phyloP scores from a whole-genome alignment of 257 asterid genomes.

The Misopates orontium region DNA sequence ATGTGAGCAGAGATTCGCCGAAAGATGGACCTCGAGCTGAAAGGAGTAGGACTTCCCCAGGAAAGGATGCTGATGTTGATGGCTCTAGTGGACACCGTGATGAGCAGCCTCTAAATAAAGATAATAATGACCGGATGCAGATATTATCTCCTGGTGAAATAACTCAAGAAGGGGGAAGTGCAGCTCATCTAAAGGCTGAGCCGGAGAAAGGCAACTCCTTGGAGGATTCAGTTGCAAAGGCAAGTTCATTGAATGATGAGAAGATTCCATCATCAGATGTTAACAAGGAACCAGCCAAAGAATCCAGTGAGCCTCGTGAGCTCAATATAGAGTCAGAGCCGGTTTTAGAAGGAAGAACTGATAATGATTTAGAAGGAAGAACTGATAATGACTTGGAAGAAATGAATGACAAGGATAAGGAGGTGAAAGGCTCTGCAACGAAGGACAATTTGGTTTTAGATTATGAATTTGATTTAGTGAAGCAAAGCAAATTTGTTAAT shows the following conservation, averaged over 20 bases:
- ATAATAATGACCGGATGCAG: conserved; percentile 36
- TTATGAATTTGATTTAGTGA: conserved; percentile 47
- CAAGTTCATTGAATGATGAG: conserved; percentile 30
- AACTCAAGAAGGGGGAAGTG: conserved; percentile 34
- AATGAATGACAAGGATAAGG: conserved; percentile 36
- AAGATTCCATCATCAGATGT: conserved; percentile 35
- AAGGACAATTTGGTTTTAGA: conserved; percentile 36
- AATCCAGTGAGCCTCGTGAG: conserved; percentile 33
- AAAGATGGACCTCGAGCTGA: conserved; percentile 54
- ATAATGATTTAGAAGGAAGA: conserved; percentile 35
- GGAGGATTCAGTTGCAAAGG: conserved; percentile 45
- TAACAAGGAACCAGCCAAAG: conserved; percentile 38
- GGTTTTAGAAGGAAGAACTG: conserved; percentile 32
- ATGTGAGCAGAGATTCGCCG: conserved; percentile 51
- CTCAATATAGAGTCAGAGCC: conserved; percentile 35
- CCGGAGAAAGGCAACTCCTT: conserved; percentile 33
- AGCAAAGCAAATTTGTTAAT: conserved; percentile 54
- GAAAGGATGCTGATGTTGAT: conserved; percentile 46
- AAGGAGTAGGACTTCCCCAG: conserved; percentile 35
- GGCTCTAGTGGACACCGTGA: conserved; percentile 39
- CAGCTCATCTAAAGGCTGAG: conserved; percentile 37
- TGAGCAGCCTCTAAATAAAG: conserved; percentile 47
- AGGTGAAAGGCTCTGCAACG: conserved; percentile 27
- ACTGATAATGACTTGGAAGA: conserved; percentile 33
- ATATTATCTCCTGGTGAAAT: conserved; percentile 43